These are phyloP conservation scores for Eucalyptus microcorys DNA, from an alignment of 345 rosid species.

Conservation along the genomic window DNA sequence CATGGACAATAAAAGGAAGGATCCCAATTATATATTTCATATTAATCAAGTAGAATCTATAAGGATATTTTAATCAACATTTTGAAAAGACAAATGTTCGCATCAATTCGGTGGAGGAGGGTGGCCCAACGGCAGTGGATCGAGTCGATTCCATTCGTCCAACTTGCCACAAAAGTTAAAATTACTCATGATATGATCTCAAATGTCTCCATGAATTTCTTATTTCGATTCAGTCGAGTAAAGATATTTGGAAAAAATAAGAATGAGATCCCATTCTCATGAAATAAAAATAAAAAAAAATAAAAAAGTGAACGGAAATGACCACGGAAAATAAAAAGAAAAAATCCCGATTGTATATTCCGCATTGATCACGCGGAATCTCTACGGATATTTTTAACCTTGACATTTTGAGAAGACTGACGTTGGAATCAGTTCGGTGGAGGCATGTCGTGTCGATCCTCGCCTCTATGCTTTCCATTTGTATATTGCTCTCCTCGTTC, in stretches of 20 bases:
- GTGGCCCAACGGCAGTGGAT: fast-evolving
- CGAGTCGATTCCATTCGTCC: not conserved
- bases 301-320: not conserved
- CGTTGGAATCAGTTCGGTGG: not conserved
- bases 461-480: too few species aligned
- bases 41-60: too few species aligned
- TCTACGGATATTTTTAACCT: too few species aligned
- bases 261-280: fast-evolving
- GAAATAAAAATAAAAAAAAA: not conserved
- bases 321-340: fast-evolving
- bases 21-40: not conserved
- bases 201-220: too few species aligned
- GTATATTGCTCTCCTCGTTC: not conserved
- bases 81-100: too few species aligned
- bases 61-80: too few species aligned
- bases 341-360: too few species aligned
- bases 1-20: fast-evolving
- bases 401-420: too few species aligned
- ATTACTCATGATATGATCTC: not conserved
- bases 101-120: not conserved
- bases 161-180: not conserved
- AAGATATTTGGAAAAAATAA: not conserved
- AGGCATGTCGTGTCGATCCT: not conserved
- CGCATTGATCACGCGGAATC: not conserved
- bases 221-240: too few species aligned